Percentiles rank a stretch among this genome's conserved stretches.
These are phyloP conservation scores for Tephrocybe sp. DNA, from an alignment of 768 basidiomycete genomes.

Conservation along the genomic window DNA sequence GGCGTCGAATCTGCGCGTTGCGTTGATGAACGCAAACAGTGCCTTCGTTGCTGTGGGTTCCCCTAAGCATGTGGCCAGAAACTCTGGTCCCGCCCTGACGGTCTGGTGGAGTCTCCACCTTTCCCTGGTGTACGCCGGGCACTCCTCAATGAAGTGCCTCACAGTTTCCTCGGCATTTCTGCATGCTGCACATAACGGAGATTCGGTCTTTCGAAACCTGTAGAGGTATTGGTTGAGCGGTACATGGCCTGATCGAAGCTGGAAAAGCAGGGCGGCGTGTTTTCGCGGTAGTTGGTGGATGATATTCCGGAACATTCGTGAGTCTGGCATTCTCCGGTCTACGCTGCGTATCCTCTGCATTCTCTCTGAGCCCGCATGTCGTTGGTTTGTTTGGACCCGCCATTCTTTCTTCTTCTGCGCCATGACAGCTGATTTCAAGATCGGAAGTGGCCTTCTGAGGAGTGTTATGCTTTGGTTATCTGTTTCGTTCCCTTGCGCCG, in stretches of 20 bases:
- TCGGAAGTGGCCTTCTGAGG: neutral
- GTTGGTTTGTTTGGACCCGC: neutral
- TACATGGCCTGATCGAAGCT: slow-evolving; percentile 26
- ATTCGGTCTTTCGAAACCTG: slow-evolving; percentile 21
- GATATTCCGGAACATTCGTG: neutral
- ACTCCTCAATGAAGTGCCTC: too few species aligned
- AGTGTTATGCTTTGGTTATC: too few species aligned
- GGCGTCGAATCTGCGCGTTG: too few species aligned
- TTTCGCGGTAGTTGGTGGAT: slow-evolving; percentile 7
- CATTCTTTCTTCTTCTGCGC: neutral
- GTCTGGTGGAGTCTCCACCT: neutral
- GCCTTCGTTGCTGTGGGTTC: neutral
- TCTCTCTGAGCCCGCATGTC: too few species aligned
- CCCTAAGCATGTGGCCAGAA: neutral
- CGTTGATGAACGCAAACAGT: neutral
- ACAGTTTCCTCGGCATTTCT: too few species aligned
- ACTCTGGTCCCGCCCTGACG: neutral
- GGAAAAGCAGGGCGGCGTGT: slow-evolving; percentile 22
- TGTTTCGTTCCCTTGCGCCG: too few species aligned
- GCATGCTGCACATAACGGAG: slow-evolving; percentile 25
- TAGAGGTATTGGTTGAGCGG: slow-evolving; percentile 30
- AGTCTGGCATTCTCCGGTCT: too few species aligned
- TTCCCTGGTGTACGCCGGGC: slow-evolving; percentile 11
- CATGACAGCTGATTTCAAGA: neutral
- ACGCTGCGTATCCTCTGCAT: too few species aligned